Evolutionary conservation across 1,284 basidiomycete species (phyloP).

Genomic region (Ceratobasidium sp.): DNA sequence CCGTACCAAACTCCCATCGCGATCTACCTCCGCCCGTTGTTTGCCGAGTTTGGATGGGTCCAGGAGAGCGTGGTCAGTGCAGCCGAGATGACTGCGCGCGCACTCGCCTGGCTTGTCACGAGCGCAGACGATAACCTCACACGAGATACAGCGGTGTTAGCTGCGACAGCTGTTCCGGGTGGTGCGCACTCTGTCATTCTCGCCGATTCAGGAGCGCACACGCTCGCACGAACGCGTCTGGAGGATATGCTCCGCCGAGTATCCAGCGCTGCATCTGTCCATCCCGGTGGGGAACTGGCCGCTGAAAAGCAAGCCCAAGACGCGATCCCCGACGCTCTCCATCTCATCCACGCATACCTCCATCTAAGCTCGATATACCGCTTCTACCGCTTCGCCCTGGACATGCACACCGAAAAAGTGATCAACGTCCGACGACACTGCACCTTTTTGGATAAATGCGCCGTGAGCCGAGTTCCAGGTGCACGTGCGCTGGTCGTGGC

Average conservation of each 20-base stretch:
- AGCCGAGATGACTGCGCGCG: slow-evolving; percentile 39
- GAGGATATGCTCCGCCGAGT: slow-evolving; percentile 40
- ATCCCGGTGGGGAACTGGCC: slow-evolving; percentile 30
- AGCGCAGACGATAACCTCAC: slow-evolving; percentile 42
- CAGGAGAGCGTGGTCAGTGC: slow-evolving; percentile 23
- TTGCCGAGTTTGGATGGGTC: slow-evolving; percentile 38
- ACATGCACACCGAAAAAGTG: slow-evolving; percentile 26
- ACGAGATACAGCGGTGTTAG: slow-evolving; percentile 32
- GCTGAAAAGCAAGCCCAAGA: slow-evolving; percentile 38
- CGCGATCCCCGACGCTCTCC: slow-evolving; percentile 29
- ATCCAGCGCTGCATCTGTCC: slow-evolving; percentile 31
- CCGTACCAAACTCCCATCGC: slow-evolving; percentile 40
- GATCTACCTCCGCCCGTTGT: slow-evolving; percentile 33
- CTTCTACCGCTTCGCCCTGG: slow-evolving; percentile 36
- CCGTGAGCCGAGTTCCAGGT: slow-evolving; percentile 16
- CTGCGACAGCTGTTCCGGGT: slow-evolving; percentile 33
- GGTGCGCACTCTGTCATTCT: slow-evolving; percentile 28
- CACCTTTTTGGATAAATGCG: slow-evolving; percentile 32
- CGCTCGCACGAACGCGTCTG: slow-evolving; percentile 14
- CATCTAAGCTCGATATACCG: slow-evolving; percentile 34
- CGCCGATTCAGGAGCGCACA: slow-evolving; percentile 39
- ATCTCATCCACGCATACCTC: slow-evolving; percentile 35
- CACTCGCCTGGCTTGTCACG: slow-evolving; percentile 37
- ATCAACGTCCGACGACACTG: slow-evolving; percentile 33
- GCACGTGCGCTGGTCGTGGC: slow-evolving; percentile 36